Conservation (phyloP, 2,329 filamentous ascomycete species). For the Orbilia javanica region DNA sequence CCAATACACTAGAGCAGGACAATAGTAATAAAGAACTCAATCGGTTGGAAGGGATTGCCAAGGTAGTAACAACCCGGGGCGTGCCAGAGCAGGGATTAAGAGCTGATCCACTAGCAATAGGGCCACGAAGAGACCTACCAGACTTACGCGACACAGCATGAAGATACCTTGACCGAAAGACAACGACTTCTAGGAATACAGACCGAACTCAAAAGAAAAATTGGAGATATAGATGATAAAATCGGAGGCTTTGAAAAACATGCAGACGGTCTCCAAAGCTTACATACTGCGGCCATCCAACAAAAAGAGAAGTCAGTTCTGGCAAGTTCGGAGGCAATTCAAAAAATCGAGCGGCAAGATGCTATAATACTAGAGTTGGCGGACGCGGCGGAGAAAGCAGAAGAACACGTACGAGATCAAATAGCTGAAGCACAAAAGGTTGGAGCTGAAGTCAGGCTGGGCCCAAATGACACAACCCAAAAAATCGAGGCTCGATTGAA, state of each 20-base stretch:
- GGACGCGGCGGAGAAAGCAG: neutral
- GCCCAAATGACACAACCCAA: conserved; percentile 71
- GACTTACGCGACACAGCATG: conserved; percentile 21
- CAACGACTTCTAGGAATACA: conserved; percentile 61
- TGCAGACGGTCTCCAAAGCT: conserved; percentile 68
- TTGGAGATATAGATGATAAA: conserved; percentile 67
- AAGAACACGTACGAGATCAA: neutral
- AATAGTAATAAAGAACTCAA: conserved; percentile 76
- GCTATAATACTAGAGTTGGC: neutral
- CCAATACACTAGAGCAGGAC: conserved; percentile 72
- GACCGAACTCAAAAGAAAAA: conserved; percentile 63
- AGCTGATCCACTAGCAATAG: neutral
- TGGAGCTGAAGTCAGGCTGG: conserved; percentile 3
- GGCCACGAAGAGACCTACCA: conserved; percentile 29
- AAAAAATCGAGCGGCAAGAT: conserved; percentile 33
- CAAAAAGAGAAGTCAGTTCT: conserved; percentile 71
- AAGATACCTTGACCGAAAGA: conserved; percentile 38
- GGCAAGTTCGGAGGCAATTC: conserved; percentile 7
- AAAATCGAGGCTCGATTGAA: conserved; percentile 66
- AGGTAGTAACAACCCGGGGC: neutral
- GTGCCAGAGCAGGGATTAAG: too few species aligned
- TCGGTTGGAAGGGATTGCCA: conserved; percentile 67
- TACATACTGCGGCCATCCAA: conserved; percentile 70
- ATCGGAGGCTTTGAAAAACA: conserved; percentile 72
- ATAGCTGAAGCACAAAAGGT: conserved; percentile 19